Evolutionary conservation across 2,329 filamentous ascomycete species (phyloP), one percentile per base, ranked within the genome.

Genomic region (Epicoccum sorghinum): DNA sequence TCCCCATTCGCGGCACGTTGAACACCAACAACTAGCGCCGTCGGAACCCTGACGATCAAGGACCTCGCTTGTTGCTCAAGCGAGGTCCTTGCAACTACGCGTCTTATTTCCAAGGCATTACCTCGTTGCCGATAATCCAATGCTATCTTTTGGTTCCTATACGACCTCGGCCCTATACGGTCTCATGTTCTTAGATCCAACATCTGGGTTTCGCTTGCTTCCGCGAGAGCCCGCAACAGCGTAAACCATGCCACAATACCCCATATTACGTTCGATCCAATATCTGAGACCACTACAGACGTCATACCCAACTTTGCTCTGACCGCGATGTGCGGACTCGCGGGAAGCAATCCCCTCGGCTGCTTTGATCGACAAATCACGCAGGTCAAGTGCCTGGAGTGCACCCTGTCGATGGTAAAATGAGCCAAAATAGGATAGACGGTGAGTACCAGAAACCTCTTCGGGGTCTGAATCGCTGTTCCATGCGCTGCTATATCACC

Each of bases 341-440:
- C 30, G 25, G 38, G 8, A 37, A 35, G 38, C 33, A 47, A 44
- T 52, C 52, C 64, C 59, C 58, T 59, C 36, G 39, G 57, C 61
- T 66, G 60, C 57, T 57, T 23, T 14, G 57, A 71, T 68, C 70
- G 63, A 64, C 66, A 63, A 72, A 69, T 68, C 43, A 52, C 30
- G 39, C 32, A 32, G 41, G 27, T 25, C 7, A 10, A 32, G 10
- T 18, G 30, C 36, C 38, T 47, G 38, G 45, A 47, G 37, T 14
- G 9, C 27, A 44, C 47, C 27, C 33, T 53, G 44, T 48, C 38
- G 53, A 38, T 30, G 18, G n/a, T 46, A 60, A 33, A 40, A 43
- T 53, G 57, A 42, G 57, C 54, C 35, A 58, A 55, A 51, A 55
- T 55, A 55, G 56, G 47, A 40, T 57, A 57, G 52, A 55, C 41